Evolutionary conservation across 768 basidiomycete genomes (phyloP), one percentile per base, ranked within the genome.

Genomic region (Dacryopinax primogenitus): DNA sequence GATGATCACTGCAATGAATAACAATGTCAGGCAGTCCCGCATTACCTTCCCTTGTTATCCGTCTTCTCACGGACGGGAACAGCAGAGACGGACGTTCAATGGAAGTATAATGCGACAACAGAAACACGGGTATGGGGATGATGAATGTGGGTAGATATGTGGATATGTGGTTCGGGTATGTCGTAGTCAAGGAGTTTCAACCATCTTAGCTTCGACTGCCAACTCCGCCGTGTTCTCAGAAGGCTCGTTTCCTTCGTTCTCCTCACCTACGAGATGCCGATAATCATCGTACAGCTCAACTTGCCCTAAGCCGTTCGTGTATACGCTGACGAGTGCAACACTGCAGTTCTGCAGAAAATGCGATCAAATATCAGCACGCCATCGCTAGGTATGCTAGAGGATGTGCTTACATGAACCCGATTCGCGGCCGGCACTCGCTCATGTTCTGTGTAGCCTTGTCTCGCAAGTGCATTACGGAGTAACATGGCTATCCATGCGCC

Each of bases 401-500:
- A 58, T 15, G 26, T 4, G 11, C 51, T 30, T 58, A 58, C 51
- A 58, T 58, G 51, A 30, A 58, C 51, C 15, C 51, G 51, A 30
- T 58, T 58, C 26, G 51, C 26, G 9, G 51, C 9, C 4, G 51
- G 51, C 11, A 58, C 51, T 2, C 51, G 51, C 30, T 58, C 51
- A 18, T 58, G 51, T 21, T 58, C 63, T 72, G 51, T 58, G 30
- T 58, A 58, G 51, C 51, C 51, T 21, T 58, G 51, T 21, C 51
- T 3, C 30, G 47, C 64, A 9, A 65, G 36, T 37, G 44, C 58
- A 16, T 28, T 44, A n/a, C 41, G 64, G 1, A 67, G n/a, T 32
- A 39, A 51, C 39, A 32, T 65, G 30, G 41, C 26, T 66, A 90
- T 87, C 69, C 82, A 79, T 0, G 82, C 86, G 1, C 86, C 86